Percentiles rank a stretch among this genome's conserved stretches.
Conservation (phyloP, 345 rosid species). For the Cardiospermum halicacabum region DNA sequence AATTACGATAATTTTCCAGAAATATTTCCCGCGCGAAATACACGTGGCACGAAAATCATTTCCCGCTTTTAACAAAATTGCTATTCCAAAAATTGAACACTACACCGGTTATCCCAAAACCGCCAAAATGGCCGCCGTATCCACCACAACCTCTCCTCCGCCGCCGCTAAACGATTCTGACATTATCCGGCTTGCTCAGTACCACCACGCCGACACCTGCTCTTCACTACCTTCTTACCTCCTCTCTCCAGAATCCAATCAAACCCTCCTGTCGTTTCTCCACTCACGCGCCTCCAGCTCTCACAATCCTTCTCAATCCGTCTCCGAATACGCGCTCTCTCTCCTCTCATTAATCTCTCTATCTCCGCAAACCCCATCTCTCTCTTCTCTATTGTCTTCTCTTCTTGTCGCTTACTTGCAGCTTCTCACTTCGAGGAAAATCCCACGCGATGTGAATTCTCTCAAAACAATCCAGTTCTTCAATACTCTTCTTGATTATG, state of each 20-base stretch:
- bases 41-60: not conserved
- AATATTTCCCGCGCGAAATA: slow-evolving; percentile 20
- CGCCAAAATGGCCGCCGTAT: slow-evolving; percentile 18
- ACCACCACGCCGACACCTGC: slow-evolving; percentile 28
- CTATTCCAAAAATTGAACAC: not conserved
- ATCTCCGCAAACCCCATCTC: slow-evolving; percentile 38
- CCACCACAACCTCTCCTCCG: slow-evolving; percentile 20
- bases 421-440: slow-evolving; percentile 39
- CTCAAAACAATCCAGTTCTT: slow-evolving; percentile 53
- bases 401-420: slow-evolving; percentile 52
- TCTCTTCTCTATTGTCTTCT: slow-evolving; percentile 56
- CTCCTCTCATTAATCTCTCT: slow-evolving; percentile 59
- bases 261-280: slow-evolving; percentile 47
- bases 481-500: slow-evolving; percentile 32
- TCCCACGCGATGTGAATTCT: slow-evolving; percentile 61
- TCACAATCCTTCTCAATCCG: slow-evolving; percentile 47
- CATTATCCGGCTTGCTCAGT: slow-evolving; percentile 49
- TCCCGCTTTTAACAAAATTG: not conserved
- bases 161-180: slow-evolving; percentile 47
- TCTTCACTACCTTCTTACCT: slow-evolving; percentile 43
- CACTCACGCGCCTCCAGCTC: slow-evolving; percentile 43
- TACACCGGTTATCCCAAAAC: not conserved
- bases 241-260: slow-evolving; percentile 44
- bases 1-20: not conserved
- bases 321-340: slow-evolving; percentile 51